These are phyloP conservation scores for Cryptosporidium andersoni DNA, from an alignment of 169 alveolate genomes.

Conservation along the genomic window DNA sequence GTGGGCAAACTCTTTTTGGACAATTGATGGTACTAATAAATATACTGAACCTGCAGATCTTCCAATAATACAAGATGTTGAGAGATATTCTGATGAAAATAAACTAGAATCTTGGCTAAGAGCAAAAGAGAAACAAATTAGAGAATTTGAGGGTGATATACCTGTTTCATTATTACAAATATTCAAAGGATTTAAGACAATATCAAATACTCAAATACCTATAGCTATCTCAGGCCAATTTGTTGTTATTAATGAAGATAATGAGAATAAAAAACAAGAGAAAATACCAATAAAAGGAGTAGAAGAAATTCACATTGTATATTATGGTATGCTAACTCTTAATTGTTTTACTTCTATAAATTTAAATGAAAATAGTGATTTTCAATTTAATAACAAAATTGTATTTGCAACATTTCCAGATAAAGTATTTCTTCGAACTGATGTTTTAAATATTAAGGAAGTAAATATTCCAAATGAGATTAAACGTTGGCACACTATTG, in stretches of 20 bases:
- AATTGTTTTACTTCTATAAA: conserved; percentile 16
- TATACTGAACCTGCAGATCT: conserved; percentile 12
- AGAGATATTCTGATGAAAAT: conserved; percentile 22
- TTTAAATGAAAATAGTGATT: neutral
- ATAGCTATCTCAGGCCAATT: neutral
- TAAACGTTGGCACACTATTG: conserved; percentile 24
- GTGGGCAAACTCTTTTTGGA: conserved; percentile 44
- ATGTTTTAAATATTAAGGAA: neutral
- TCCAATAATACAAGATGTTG: conserved; percentile 15
- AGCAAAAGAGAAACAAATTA: conserved; percentile 20
- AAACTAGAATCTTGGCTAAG: conserved; percentile 29
- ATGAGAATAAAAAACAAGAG: neutral
- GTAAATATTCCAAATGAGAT: conserved; percentile 26
- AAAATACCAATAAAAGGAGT: neutral
- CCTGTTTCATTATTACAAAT: conserved; percentile 19
- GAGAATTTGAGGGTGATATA: conserved; percentile 10
- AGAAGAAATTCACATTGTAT: conserved; percentile 35
- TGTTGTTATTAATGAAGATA: neutral
- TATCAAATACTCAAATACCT: neutral
- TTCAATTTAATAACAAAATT: neutral
- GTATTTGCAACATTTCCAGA: conserved; percentile 40
- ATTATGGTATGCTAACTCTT: conserved; percentile 37
- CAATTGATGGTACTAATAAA: conserved; percentile 12
- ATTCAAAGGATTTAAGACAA: neutral
- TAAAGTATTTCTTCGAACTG: conserved; percentile 13